A percentile compares a stretch with the other conserved stretches of the same genome.
Evolutionary conservation across 202 grass and related monocot species (phyloP).

Genomic region (Alloteropsis angusta): DNA sequence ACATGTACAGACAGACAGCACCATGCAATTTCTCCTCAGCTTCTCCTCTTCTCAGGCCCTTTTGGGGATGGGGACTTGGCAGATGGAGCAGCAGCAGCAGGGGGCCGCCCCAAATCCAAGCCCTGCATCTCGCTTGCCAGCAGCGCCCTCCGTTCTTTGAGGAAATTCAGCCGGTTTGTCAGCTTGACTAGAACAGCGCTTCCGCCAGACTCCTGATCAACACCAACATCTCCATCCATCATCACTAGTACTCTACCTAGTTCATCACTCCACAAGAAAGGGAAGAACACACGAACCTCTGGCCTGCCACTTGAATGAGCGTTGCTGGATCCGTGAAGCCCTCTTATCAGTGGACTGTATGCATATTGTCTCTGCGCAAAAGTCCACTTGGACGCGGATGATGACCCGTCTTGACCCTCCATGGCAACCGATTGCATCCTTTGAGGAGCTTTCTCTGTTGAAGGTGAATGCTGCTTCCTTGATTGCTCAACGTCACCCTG

Average conservation of each 20-base stretch:
- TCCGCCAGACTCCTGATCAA: slow-evolving; percentile 14
- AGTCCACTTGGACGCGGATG: slow-evolving; percentile 26
- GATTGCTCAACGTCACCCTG: slow-evolving; percentile 37
- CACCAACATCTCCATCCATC: neutral
- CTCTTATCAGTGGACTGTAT: slow-evolving; percentile 24
- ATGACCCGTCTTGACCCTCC: slow-evolving; percentile 17
- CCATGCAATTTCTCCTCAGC: neutral
- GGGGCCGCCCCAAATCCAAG: slow-evolving; percentile 31
- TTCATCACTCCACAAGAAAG: neutral
- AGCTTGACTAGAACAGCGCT: slow-evolving; percentile 40
- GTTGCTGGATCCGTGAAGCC: slow-evolving; percentile 9
- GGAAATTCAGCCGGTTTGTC: slow-evolving; percentile 75
- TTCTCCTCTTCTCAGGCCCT: neutral
- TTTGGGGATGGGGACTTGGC: neutral
- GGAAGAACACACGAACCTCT: slow-evolving; percentile 15
- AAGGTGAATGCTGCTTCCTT: slow-evolving; percentile 22
- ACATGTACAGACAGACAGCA: neutral
- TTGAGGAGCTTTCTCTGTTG: slow-evolving; percentile 13
- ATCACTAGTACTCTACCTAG: too few relatives aligned
- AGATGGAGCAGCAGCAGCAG: neutral
- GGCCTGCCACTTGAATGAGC: neutral
- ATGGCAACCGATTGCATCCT: neutral
- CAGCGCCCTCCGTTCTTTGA: slow-evolving; percentile 78
- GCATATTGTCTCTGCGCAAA: slow-evolving; percentile 33
- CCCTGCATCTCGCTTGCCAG: slow-evolving; percentile 65